Evolutionary conservation across 305 asterid genomes (phyloP), one percentile per base, ranked within the genome.

Genomic region (Fraxinus angustifolia): DNA sequence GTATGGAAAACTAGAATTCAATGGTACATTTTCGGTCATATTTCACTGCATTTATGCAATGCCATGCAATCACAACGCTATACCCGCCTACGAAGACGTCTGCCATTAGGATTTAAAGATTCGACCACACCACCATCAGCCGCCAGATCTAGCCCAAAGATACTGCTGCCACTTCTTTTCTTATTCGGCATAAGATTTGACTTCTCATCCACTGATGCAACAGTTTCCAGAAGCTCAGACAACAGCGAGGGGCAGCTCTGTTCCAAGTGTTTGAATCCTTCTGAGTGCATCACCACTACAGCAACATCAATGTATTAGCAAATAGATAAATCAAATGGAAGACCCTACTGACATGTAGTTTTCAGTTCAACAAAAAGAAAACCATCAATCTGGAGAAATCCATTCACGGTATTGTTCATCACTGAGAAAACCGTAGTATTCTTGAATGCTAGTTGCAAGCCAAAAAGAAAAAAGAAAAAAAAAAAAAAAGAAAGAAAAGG

Each of bases 111-210:
- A 84, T 89, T 90, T 81, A 82, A 90, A 11, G 92, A 87, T 34
- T 90, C 94, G 21, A 93, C 92, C 23, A 83, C 89, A 31, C 82
- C 91, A 73, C 90, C 93, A 80, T 88, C 97, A 6, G 91, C 87
- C 8, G 90, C 97, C 84, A 95, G 77, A 87, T 91, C 95, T 33
- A 95, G 87, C 78, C 95, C 98, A 38, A 92, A 86, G 79, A 91
- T 89, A 88, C 98, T 95, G 93, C 98, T 92, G 79, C 94, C 89
- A 79, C 97, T 95, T 83, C 98, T 90, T 83, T 93, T 95, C 93
- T 90, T 92, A 21, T 79, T 79, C 16, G 72, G 35, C 45, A 76
- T 80, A 48, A 79, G 50, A 82, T 81, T 89, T 31, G 95, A 83
- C 84, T 92, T 93, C 82, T 91, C 95, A 65, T 91, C 98, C 73